Conservation (phyloP, 805 yeast species). For the Ogataea dorogensis region DNA sequence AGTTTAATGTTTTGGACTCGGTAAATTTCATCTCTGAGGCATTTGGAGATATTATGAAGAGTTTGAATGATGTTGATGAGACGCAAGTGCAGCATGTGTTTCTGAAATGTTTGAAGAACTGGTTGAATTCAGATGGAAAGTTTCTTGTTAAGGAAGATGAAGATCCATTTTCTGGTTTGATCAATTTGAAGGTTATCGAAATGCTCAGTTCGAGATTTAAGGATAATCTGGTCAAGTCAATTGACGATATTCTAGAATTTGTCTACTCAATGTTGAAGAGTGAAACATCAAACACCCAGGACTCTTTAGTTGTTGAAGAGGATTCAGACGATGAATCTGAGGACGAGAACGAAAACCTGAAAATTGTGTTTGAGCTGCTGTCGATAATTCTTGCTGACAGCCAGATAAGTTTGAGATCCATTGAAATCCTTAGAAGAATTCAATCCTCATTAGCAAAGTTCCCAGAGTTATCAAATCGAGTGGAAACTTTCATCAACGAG, state of each 20-base stretch:
- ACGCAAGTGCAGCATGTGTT: slow-evolving; percentile 47
- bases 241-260: slow-evolving; percentile 54
- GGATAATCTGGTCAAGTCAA: slow-evolving; percentile 52
- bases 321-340: slow-evolving; percentile 42
- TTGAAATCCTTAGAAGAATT: slow-evolving; percentile 15
- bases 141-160: slow-evolving; percentile 29
- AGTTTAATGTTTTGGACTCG: slow-evolving; percentile 35
- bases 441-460: slow-evolving; percentile 6
- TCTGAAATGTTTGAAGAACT: slow-evolving; percentile 51
- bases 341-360: slow-evolving; percentile 33
- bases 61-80: slow-evolving; percentile 48
- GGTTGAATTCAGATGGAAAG: slow-evolving; percentile 43
- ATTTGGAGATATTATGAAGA: slow-evolving; percentile 18
- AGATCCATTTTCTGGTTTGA: slow-evolving; percentile 53
- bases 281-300: neutral
- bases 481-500: slow-evolving; percentile 6
- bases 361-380: slow-evolving; percentile 38
- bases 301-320: slow-evolving; percentile 9
- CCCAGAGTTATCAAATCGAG: slow-evolving; percentile 2
- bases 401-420: slow-evolving; percentile 10
- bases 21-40: slow-evolving; percentile 44
- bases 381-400: slow-evolving; percentile 32
- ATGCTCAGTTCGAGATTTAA: slow-evolving; percentile 55
- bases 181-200: slow-evolving; percentile 67
- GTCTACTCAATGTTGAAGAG: slow-evolving; percentile 41